phyloP scores from a whole-genome alignment of 352 stramenopile species.

The Phytophthora sojae region DNA sequence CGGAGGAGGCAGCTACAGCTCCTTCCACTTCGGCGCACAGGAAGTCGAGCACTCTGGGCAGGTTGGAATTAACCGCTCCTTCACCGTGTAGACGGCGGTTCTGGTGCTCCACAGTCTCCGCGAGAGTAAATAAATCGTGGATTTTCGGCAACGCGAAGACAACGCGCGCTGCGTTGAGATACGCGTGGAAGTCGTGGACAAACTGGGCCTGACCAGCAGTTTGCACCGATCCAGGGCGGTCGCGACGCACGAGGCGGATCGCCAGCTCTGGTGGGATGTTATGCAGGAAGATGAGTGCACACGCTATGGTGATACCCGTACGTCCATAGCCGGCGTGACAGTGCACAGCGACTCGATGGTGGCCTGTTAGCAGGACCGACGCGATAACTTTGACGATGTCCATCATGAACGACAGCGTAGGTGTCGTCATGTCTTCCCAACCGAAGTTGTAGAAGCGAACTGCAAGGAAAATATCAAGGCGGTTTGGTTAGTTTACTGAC shows the following conservation, averaged over 20 bases:
- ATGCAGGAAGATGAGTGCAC: slow-evolving; percentile 86
- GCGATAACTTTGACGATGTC: slow-evolving; percentile 90
- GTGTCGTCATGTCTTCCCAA: slow-evolving; percentile 94
- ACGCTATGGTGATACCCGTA: slow-evolving; percentile 89
- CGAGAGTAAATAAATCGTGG: slow-evolving; percentile 75
- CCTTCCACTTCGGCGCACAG: slow-evolving; percentile 61
- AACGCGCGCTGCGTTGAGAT: slow-evolving; percentile 70
- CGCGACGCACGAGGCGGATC: slow-evolving; percentile 77
- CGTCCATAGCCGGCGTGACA: slow-evolving; percentile 91
- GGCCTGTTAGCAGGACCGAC: slow-evolving; percentile 71
- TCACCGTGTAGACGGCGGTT: slow-evolving; percentile 68
- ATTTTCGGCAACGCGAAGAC: slow-evolving; percentile 81
- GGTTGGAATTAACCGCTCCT: slow-evolving; percentile 33
- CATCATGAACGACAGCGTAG: slow-evolving; percentile 84
- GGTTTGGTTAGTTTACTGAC: not conserved
- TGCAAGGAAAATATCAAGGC: slow-evolving; percentile 25
- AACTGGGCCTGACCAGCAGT: slow-evolving; percentile 79
- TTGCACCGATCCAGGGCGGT: slow-evolving; percentile 82
- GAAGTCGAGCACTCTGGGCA: slow-evolving; percentile 72
- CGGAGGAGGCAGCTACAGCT: slow-evolving; percentile 23
- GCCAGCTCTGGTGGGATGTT: slow-evolving; percentile 73
- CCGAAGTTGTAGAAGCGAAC: slow-evolving; percentile 93
- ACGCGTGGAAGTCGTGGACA: slow-evolving; percentile 77
- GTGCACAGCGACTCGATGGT: slow-evolving; percentile 84
- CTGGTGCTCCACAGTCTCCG: slow-evolving; percentile 74